Conservation (phyloP, 2,329 filamentous ascomycete species). For the Apiospora marii region DNA sequence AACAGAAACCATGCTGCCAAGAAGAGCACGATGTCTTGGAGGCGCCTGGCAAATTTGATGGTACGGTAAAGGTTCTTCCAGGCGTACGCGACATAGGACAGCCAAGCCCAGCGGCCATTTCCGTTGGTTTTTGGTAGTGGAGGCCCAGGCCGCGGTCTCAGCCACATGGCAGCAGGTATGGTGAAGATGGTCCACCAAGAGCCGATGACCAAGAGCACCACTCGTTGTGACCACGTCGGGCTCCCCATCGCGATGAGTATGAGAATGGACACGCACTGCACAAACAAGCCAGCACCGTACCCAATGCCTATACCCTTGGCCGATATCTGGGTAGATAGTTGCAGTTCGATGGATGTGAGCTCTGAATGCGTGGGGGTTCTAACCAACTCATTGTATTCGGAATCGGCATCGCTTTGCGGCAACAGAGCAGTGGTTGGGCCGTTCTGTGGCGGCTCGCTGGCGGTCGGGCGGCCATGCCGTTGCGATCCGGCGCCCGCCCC, state of each 20-base stretch:
- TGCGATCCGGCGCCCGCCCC: constrained; percentile 45
- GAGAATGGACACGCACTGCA: constrained; percentile 83
- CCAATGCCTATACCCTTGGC: constrained; percentile 93
- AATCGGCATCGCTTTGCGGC: constrained; percentile 39
- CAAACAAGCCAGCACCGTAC: constrained; percentile 83
- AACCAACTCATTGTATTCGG: constrained; percentile 45
- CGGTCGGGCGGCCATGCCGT: constrained; percentile 38
- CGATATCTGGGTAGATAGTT: constrained; percentile 88
- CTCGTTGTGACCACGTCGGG: constrained; percentile 82
- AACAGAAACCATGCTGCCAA: constrained; percentile 93
- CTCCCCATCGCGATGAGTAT: constrained; percentile 78
- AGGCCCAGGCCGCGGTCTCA: constrained; percentile 87
- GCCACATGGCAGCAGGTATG: constrained; percentile 85
- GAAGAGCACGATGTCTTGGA: constrained; percentile 79
- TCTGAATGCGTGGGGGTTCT: constrained; percentile 54
- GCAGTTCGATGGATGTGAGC: constrained; percentile 71
- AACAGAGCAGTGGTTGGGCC: constrained; percentile 59
- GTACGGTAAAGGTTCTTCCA: constrained; percentile 90
- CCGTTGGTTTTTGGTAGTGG: constrained; percentile 64
- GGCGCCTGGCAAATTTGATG: constrained; percentile 73
- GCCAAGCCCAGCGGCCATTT: constrained; percentile 57
- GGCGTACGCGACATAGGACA: constrained; percentile 79
- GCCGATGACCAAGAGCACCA: constrained; percentile 88
- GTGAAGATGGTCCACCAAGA: constrained; percentile 94
- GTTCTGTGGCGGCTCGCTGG: constrained; percentile 38